phyloP scores from a whole-genome alignment of 2,329 filamentous ascomycete genomes.

The Beauveria varroae region DNA sequence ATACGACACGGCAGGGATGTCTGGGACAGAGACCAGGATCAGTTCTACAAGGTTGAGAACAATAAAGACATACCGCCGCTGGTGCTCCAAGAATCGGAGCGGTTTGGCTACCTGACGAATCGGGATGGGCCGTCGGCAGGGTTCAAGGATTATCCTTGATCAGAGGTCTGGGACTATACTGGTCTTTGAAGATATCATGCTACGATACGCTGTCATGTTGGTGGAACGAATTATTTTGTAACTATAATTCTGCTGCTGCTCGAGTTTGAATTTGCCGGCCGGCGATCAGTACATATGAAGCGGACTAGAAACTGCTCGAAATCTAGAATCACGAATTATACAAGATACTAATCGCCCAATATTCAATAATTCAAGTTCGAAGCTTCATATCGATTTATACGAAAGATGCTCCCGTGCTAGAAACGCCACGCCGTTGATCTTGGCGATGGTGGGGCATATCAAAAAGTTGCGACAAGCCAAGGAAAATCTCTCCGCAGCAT shows the following conservation, averaged over 20 bases:
- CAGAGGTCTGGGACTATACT: not conserved
- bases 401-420: not conserved
- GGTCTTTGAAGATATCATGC: not conserved
- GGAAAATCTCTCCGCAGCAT: not conserved
- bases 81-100: conserved; percentile 30
- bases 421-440: not conserved
- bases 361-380: no score
- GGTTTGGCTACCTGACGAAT: conserved; percentile 38
- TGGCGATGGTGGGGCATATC: conserved; percentile 2
- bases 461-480: not conserved
- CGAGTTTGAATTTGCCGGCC: not conserved
- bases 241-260: not conserved
- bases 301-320: not conserved
- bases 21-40: conserved; percentile 42
- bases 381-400: not conserved
- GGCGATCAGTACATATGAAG: not conserved
- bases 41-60: conserved; percentile 39
- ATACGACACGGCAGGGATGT: conserved; percentile 47
- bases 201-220: not conserved
- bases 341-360: no score
- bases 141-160: conserved; percentile 34
- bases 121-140: conserved; percentile 39
- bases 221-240: not conserved
- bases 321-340: not conserved
- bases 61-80: conserved; percentile 47